Base-by-base conservation (phyloP, 352 stramenopile genomes). In the Pythium dissimile region DNA sequence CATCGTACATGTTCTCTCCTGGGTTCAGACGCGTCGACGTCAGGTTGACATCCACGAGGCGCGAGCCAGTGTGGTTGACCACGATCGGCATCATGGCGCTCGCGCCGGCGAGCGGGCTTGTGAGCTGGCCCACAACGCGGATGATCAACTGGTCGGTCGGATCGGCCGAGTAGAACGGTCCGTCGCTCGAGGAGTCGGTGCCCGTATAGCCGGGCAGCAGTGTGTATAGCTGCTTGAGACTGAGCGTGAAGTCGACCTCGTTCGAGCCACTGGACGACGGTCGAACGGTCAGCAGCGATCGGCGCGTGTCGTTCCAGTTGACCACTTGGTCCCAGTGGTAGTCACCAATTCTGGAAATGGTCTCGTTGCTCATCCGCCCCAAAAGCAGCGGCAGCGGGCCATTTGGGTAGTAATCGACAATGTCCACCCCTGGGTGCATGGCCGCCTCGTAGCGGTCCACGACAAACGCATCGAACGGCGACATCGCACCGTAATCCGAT, bases 211-310 rank as follows among this genome's bases (percentile, higher is more conserved):
- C 68, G 1, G 75, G 67, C n/a, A 83, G 49, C 11, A 80, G 35
- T 30, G 75, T 81, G 64, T 73, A 81, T 5, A 85, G 62, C 53
- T 83, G 75, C 59, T 83, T 82, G 59, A 85, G 77, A 58, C 75
- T 85, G 42, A 83, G 45, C 5, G 75, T 66, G 11, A 77, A 44
- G 47, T 85, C 72, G 50, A 85, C 63, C 39, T 77, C 62, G n/a
- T n/a, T n/a, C 32, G 16, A 15, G 32, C 52, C 58, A 21, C 64
- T 58, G 13, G 43, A 28, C 20, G 48, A 12, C 6, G 69, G 57
- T 9, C 69, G n/a, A n/a, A n/a, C n/a, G n/a, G n/a, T 26, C 8
- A 85, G 45, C 21, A 67, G 72, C 75, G 69, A 85, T 2, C 32
- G 59, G 6, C 65, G 52, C 11, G 62, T 63, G 28, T 83, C 67